Evolutionary conservation across 169 alveolate genomes (phyloP).

Genomic region (Plasmodium ovale): DNA sequence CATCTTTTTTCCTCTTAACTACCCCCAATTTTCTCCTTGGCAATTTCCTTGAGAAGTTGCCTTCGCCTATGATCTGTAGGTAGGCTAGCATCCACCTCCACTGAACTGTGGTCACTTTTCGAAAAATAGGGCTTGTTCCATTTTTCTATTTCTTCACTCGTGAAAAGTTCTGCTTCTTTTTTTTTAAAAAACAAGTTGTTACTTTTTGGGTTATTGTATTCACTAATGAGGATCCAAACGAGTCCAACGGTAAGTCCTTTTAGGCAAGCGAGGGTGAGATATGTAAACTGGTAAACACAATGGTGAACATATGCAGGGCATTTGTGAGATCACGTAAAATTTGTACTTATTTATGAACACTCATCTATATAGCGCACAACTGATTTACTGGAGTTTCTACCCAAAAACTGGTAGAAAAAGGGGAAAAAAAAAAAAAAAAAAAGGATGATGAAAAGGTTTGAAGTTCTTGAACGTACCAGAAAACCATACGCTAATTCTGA

Average conservation of each 20-base stretch:
- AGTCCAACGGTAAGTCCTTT: constrained; percentile 72
- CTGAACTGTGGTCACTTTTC: background rate
- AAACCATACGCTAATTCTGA: constrained; percentile 70
- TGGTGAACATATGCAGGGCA: no score
- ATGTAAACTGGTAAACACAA: background rate
- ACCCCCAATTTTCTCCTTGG: no score
- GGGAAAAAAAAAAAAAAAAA: background rate
- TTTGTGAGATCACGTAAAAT: no score
- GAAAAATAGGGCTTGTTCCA: constrained; percentile 71
- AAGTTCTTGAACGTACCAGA: constrained; percentile 36
- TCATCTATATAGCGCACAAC: no score
- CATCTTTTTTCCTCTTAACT: no score
- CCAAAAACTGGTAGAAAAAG: constrained; percentile 5
- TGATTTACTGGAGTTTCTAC: no score
- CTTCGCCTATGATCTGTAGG: constrained; percentile 60
- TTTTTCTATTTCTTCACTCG: constrained; percentile 69
- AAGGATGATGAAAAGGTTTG: background rate
- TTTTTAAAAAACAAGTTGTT: constrained; percentile 70
- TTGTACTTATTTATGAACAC: no score
- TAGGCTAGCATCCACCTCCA: constrained; percentile 8
- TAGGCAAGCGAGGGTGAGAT: background rate
- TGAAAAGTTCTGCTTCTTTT: constrained; percentile 71
- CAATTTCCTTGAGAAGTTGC: constrained; percentile 29
- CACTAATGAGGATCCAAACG: constrained; percentile 70
- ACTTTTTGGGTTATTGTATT: constrained; percentile 64